A percentile compares a stretch with the other conserved stretches of the same genome.
phyloP scores from a whole-genome alignment of 177 flowering plant genomes.

The Vitis hybrid region DNA sequence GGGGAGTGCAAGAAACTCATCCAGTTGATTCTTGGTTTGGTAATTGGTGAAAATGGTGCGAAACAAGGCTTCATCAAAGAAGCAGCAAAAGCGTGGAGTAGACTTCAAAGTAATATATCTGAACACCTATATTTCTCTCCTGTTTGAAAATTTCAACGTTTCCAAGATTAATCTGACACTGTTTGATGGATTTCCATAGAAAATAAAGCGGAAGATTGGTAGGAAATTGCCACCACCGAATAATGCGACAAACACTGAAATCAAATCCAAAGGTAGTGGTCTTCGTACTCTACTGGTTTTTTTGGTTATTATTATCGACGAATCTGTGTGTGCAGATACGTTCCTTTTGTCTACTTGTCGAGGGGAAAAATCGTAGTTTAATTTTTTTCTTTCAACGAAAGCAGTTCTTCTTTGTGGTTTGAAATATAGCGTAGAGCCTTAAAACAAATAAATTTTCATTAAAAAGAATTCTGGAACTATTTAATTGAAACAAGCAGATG shows the following conservation, averaged over 20 bases:
- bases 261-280: slow-evolving; percentile 72
- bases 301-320: not conserved
- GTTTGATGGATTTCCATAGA: slow-evolving; percentile 39
- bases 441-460: too few species aligned
- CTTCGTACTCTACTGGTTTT: not conserved
- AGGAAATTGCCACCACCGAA: slow-evolving; percentile 77
- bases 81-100: slow-evolving; percentile 51
- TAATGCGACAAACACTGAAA: slow-evolving; percentile 77
- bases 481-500: too few species aligned
- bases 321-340: not conserved
- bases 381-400: too few species aligned
- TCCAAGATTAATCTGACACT: not conserved
- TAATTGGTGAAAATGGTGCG: slow-evolving; percentile 36
- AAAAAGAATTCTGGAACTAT: too few species aligned
- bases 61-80: slow-evolving; percentile 41
- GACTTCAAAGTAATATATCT: slow-evolving; percentile 59
- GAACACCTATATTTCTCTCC: not conserved
- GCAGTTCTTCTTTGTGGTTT: too few species aligned
- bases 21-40: too few species aligned
- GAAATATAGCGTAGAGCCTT: too few species aligned
- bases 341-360: too few species aligned
- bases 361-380: too few species aligned
- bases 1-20: too few species aligned
- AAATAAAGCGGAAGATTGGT: slow-evolving; percentile 88
- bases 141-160: not conserved